Conservation (phyloP, 768 basidiomycete genomes). For the Russula sp. region DNA sequence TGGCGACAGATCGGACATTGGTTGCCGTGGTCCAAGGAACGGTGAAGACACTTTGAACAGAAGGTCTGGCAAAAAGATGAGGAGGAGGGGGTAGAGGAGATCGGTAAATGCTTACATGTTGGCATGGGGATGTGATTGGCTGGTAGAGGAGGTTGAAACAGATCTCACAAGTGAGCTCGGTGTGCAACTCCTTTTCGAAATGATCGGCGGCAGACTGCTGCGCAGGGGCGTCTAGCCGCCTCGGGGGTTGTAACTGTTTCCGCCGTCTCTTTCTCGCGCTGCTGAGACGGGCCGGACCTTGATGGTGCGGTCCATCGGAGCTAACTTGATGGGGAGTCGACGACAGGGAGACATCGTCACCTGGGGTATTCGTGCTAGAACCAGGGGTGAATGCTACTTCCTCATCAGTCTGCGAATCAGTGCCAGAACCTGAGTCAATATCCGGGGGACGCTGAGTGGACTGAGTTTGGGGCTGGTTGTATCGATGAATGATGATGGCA, state of each 20-base stretch:
- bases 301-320: conserved; percentile 13
- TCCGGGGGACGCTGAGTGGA: conserved; percentile 12
- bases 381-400: conserved; percentile 28
- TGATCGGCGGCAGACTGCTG: conserved; percentile 30
- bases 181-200: conserved; percentile 55
- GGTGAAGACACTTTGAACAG: conserved; percentile 81
- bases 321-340: conserved; percentile 9
- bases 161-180: conserved; percentile 84
- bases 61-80: conserved; percentile 58
- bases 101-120: conserved; percentile 59
- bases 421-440: conserved; percentile 25
- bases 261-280: conserved; percentile 26
- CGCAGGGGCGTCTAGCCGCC: conserved; percentile 24
- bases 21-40: conserved; percentile 79
- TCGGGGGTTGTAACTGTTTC: conserved; percentile 26
- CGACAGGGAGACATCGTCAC: conserved; percentile 28
- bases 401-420: conserved; percentile 24
- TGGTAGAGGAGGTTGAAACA: conserved; percentile 79
- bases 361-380: conserved; percentile 34
- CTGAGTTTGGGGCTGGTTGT: conserved; percentile 14
- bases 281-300: conserved; percentile 23
- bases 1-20: conserved; percentile 85
- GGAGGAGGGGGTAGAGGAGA: conserved; percentile 6
- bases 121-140: conserved; percentile 90
- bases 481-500: conserved; percentile 35